phyloP scores from a whole-genome alignment of 345 rosid species.

The Eucalyptus camaldulensis region DNA sequence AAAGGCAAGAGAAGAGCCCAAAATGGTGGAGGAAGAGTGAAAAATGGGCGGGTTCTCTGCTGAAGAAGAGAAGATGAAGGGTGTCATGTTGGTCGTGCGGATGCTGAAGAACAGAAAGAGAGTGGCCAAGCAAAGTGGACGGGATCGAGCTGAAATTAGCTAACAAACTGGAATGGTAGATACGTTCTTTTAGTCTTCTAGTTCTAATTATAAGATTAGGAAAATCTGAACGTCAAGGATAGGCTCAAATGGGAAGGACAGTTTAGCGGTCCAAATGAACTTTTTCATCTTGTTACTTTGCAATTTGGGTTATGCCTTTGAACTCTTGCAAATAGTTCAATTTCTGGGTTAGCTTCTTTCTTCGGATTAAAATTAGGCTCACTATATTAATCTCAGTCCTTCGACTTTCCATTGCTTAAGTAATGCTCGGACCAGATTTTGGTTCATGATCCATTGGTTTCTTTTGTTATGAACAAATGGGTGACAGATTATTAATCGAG shows the following conservation, averaged over 20 bases:
- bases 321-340: not conserved
- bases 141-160: not conserved
- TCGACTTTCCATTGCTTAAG: not conserved
- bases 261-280: not conserved
- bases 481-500: not conserved
- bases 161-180: not conserved
- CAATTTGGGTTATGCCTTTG: not conserved
- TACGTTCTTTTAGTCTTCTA: not conserved
- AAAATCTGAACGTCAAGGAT: not conserved
- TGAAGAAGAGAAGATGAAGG: not conserved
- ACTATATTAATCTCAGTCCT: not conserved
- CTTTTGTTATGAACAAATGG: not conserved
- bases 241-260: not conserved
- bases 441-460: not conserved
- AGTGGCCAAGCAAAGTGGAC: not conserved
- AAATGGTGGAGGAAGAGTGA: not conserved
- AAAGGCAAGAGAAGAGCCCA: not conserved
- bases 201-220: not conserved
- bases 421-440: not conserved
- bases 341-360: not conserved
- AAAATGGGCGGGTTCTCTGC: not conserved
- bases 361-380: not conserved
- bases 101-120: not conserved
- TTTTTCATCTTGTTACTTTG: not conserved
- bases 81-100: not conserved